Evolutionary conservation across 2,329 filamentous ascomycete genomes (phyloP), one percentile per base, ranked within the genome.

Genomic region (Alternaria hordeiaustralica): DNA sequence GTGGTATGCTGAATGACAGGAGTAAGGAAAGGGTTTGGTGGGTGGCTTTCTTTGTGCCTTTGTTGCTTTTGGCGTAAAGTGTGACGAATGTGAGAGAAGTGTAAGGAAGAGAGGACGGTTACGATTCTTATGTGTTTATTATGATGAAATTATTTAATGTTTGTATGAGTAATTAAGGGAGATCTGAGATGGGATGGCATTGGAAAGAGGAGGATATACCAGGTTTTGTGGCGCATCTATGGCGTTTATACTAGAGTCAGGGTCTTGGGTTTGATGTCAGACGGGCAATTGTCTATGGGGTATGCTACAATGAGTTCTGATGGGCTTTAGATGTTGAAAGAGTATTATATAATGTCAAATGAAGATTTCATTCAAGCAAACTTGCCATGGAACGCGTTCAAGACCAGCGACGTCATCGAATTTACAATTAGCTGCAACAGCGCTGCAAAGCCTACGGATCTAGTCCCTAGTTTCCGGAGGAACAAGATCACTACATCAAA

Each of bases 11-110:
- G 11, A 56, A 55, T 18, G 23, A 53, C 2, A 61, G 53, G 26
- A 60, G 55, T 2, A 74, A 72, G 21, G 75, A 77, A 55, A 65
- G 55, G 49, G 75, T 78, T 0, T 78, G 76, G 75, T 78, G 76
- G 76, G 44, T 78, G 9, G 58, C 69, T 2, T 75, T 78, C 47
- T 47, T 77, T 6, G 26, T 72, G 9, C 68, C 70, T 21, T 25
- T 71, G 1, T 9, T 75, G 8, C 36, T 71, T 3, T 18, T 49
- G 26, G 51, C 12, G 12, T 63, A 36, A 6, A 33, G 6, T 33
- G 4, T 15, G 30, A 33, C 13, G 30, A 3, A 2, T 36, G 33
- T 9, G 33, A n/a, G 15, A 36, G 33, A n/a, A n/a, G 33, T n/a
- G 33, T n/a, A 9, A 36, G 33, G 21, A 26, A 20, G 30, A 15